phyloP scores from a whole-genome alignment of 441 rosid genomes.

The Pelargonium citronellum region DNA sequence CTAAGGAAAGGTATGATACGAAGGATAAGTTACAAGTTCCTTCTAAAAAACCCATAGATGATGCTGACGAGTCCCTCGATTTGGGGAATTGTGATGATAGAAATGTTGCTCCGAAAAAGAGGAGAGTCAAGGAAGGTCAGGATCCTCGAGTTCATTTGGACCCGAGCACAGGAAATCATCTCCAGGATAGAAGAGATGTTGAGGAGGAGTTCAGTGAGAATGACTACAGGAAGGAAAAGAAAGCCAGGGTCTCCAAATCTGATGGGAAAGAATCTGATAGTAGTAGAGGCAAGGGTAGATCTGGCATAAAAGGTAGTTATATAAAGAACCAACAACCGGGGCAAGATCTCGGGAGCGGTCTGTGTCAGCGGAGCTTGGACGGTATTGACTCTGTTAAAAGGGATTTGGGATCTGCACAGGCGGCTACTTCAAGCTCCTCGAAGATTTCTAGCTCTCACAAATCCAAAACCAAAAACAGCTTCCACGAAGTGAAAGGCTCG shows the following conservation, averaged over 20 bases:
- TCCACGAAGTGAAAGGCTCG: slow-evolving; percentile 71
- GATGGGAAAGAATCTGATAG: slow-evolving; percentile 58
- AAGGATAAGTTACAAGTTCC: slow-evolving; percentile 35
- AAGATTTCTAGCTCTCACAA: slow-evolving; percentile 77
- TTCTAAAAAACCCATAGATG: slow-evolving; percentile 43
- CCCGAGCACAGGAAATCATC: slow-evolving; percentile 30
- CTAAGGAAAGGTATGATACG: slow-evolving; percentile 34
- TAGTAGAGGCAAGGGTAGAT: slow-evolving; percentile 46
- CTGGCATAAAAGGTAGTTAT: slow-evolving; percentile 47
- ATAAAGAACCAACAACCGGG: slow-evolving; percentile 34
- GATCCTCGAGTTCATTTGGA: slow-evolving; percentile 13
- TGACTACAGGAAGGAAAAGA: slow-evolving; percentile 53
- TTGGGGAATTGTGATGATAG: slow-evolving; percentile 36
- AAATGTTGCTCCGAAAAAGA: slow-evolving; percentile 41
- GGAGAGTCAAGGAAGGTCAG: slow-evolving; percentile 46
- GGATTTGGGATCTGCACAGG: slow-evolving; percentile 48
- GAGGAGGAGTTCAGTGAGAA: slow-evolving; percentile 54
- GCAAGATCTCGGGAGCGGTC: slow-evolving; percentile 34
- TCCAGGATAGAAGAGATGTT: slow-evolving; percentile 30
- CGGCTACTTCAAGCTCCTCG: slow-evolving; percentile 87
- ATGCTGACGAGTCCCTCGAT: slow-evolving; percentile 36
- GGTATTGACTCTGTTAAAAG: slow-evolving; percentile 46
- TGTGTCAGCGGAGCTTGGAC: slow-evolving; percentile 42
- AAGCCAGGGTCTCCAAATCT: slow-evolving; percentile 43
- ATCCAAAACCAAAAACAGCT: slow-evolving; percentile 55